These are phyloP conservation scores for Solanum hybrid DNA, from an alignment of 305 asterid species.

Conservation along the genomic window DNA sequence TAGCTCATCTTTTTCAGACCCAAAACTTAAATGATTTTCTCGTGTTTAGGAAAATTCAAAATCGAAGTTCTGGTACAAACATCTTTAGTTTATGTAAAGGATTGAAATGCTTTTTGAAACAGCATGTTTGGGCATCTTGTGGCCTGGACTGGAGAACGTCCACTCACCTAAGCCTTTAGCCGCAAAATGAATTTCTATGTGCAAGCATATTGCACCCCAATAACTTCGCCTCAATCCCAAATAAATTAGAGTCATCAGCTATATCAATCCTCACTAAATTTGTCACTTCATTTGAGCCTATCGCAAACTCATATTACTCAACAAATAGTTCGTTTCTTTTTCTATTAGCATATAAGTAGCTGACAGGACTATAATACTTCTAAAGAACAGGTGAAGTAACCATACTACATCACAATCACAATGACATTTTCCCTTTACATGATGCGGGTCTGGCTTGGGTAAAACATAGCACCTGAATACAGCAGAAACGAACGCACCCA, in stretches of 20 bases:
- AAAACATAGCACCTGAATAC: not conserved
- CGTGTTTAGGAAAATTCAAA: not conserved
- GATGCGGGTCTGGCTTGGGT: not conserved
- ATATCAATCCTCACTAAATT: not conserved
- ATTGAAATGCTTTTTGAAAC: not conserved
- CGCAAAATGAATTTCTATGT: not conserved
- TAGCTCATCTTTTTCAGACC: not conserved
- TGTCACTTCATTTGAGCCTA: not conserved
- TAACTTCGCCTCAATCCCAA: not conserved
- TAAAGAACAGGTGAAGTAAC: not conserved
- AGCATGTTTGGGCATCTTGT: not conserved
- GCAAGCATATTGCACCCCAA: not conserved
- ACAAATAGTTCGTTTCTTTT: not conserved
- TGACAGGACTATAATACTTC: not conserved
- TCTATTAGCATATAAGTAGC: not conserved
- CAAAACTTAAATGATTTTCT: not conserved
- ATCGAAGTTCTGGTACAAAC: not conserved
- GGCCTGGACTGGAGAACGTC: not conserved
- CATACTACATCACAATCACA: not conserved
- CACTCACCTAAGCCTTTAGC: not conserved
- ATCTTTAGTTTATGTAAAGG: not conserved
- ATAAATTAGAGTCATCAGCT: not conserved
- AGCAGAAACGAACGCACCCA: not conserved
- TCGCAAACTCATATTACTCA: not conserved
- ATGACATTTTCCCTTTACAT: not conserved